Conservation (phyloP, 2,329 filamentous ascomycete genomes). For the Aureobasidium sp. region DNA sequence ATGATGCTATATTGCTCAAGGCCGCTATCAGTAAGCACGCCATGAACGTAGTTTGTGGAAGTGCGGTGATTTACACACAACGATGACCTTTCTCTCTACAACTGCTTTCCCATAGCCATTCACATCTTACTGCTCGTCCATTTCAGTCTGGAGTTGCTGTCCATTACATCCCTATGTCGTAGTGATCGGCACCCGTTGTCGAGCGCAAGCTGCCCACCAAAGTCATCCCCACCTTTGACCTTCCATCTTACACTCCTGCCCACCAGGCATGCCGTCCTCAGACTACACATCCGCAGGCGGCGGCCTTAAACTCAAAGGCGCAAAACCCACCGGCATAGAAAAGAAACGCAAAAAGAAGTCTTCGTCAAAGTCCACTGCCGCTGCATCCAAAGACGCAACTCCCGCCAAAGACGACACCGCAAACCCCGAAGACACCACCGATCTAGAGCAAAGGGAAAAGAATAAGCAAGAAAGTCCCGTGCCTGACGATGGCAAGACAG, state of each 20-base stretch:
- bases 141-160: no score
- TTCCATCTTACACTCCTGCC: not conserved
- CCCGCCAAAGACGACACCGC: not conserved
- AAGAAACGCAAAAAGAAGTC: slow-evolving; percentile 54
- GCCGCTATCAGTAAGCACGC: not conserved
- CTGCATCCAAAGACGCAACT: slow-evolving; percentile 15
- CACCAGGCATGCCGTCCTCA: slow-evolving; percentile 54
- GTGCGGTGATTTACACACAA: not conserved
- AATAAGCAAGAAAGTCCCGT: slow-evolving; percentile 9
- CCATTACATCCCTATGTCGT: not conserved
- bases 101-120: not conserved
- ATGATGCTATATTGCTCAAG: not conserved
- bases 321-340: slow-evolving; percentile 52
- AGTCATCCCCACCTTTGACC: not conserved
- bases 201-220: not conserved
- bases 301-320: slow-evolving; percentile 78
- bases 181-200: not conserved
- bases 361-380: slow-evolving; percentile 16
- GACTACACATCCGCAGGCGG: slow-evolving; percentile 67
- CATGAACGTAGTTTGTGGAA: no score
- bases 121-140: not conserved
- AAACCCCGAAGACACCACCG: not conserved
- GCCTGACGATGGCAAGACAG: slow-evolving; percentile 56
- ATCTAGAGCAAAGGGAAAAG: not conserved
- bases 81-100: not conserved